These are phyloP conservation scores for Pittosporum tobira DNA, from an alignment of 129 eudicot species.

Conservation along the genomic window DNA sequence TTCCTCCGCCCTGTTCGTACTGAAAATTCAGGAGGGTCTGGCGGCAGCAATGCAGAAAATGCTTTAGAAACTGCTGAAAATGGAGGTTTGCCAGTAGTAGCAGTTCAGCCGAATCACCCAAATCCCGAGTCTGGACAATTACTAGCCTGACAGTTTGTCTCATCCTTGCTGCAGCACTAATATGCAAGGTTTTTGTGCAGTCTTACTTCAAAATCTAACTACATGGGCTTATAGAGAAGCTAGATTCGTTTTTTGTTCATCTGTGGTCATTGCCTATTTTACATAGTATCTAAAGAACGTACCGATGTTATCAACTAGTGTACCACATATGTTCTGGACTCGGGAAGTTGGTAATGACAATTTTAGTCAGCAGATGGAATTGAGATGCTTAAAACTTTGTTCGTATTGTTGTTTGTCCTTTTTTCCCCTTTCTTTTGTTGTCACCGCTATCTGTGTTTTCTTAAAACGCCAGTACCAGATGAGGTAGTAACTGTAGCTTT, in stretches of 20 bases:
- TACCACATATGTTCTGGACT: background rate
- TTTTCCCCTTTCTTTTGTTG: background rate
- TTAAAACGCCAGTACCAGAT: too few relatives aligned
- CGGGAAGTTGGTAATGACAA: background rate
- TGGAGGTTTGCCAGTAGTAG: conserved; percentile 33
- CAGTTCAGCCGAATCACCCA: conserved; percentile 9
- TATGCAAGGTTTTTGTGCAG: background rate
- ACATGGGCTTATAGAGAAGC: background rate
- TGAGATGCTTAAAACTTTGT: too few relatives aligned
- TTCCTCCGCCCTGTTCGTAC: conserved; percentile 48
- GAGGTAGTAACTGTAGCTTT: too few relatives aligned
- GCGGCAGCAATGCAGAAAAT: conserved; percentile 24
- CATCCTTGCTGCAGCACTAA: conserved; percentile 9
- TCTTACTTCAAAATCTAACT: conserved; percentile 8
- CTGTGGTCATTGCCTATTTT: background rate
- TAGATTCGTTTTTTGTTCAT: conserved; percentile 1
- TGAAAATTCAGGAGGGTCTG: conserved; percentile 33
- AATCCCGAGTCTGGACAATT: conserved; percentile 21
- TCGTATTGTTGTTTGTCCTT: too few relatives aligned
- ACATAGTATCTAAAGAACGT: background rate
- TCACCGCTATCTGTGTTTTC: too few relatives aligned
- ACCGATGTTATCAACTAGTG: too few relatives aligned
- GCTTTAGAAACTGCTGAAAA: conserved; percentile 47
- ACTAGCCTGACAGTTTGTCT: conserved; percentile 9
- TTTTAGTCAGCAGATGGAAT: background rate